Base-by-base conservation (phyloP, 139 green algal genomes). In the Chloropicon primus region DNA sequence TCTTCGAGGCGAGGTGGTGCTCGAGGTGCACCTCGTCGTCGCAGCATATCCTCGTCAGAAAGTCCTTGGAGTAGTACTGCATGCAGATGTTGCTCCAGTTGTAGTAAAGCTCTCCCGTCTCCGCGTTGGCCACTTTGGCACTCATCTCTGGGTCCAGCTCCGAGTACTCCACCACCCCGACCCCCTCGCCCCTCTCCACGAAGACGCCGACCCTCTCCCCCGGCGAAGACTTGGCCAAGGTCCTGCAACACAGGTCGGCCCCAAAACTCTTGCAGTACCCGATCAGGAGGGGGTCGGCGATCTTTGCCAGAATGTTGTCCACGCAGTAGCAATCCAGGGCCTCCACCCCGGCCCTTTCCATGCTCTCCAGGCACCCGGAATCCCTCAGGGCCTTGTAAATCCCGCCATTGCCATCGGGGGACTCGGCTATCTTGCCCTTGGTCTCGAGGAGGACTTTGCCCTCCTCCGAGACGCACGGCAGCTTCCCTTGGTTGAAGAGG, bases 371-470 rank as follows among this genome's bases (percentile, higher is more conserved):
- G 5, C 72, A 80, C n/a, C 83, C 81, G 28, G 25, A 85, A 28
- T 80, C 74, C 22, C 80, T 74, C 25, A 99, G 85, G 0, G 95
- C 91, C 23, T 81, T 28, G 85, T 97, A 99, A 53, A 99, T 79
- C 5, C 95, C 94, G 24, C 95, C 95, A 82, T 99, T 99, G 81
- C 95, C 95, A 80, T 99, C 91, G 21, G 95, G 95, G 1, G 92
- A 86, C 75, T 87, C 89, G 24, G 93, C 92, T 25, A 95, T 22
- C 74, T 80, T 27, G 72, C 53, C 76, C 71, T 10, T 21, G 0
- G 77, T 81, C 62, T 90, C 86, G 79, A 97, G 72, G 80, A 98
- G 96, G 54, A 97, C 28, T n/a, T 86, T 82, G 22, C 94, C 94
- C 17, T 94, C 77, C 29, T 84, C 75, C 0, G 91, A 95, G 71